phyloP scores from a whole-genome alignment of 2,329 filamentous ascomycete species.

The Aspergillus uvarum region DNA sequence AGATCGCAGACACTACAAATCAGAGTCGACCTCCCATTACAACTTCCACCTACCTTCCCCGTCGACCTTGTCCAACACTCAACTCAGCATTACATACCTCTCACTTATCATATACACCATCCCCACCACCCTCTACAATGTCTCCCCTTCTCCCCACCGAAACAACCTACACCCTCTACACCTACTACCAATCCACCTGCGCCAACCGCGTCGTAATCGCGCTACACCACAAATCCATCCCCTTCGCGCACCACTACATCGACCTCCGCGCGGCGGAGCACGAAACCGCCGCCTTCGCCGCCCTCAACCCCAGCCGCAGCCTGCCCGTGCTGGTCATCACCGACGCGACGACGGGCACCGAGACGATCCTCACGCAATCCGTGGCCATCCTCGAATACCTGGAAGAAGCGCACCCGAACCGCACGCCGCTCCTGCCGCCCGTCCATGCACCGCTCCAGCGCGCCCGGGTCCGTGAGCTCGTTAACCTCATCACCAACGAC shows the following conservation, averaged over 20 bases:
- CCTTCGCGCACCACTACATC: background rate
- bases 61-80: too few relatives aligned
- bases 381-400: constrained; percentile 3
- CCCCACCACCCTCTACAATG: too few relatives aligned
- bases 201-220: constrained; percentile 1
- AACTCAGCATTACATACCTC: too few relatives aligned
- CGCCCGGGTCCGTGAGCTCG: constrained; percentile 1
- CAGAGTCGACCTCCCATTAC: too few relatives aligned
- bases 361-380: constrained; percentile 3
- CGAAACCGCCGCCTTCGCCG: background rate
- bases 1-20: too few relatives aligned
- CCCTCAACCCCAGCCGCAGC: background rate
- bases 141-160: too few relatives aligned
- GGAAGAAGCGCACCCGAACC: background rate
- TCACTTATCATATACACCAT: too few relatives aligned
- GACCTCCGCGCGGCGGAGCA: background rate
- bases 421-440: background rate
- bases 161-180: background rate
- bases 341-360: background rate
- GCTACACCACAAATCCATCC: background rate
- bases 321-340: background rate
- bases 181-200: background rate
- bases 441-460: background rate
- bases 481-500: constrained; percentile 5
- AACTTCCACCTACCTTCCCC: too few relatives aligned